Conservation (phyloP, 768 basidiomycete species). For the Pleurotus tuoliensis region DNA sequence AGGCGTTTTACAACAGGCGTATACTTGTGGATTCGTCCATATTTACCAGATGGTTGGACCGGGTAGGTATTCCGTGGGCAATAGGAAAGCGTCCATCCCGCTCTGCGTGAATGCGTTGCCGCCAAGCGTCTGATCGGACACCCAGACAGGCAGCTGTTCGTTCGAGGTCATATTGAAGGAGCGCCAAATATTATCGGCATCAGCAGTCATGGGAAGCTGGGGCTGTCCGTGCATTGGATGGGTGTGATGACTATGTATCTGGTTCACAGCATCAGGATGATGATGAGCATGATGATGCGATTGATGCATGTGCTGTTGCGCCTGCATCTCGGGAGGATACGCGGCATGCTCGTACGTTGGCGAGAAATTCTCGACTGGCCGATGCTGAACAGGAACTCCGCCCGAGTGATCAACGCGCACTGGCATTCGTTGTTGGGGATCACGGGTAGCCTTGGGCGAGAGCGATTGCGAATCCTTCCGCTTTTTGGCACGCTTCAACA, state of each 20-base stretch:
- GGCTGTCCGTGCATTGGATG: constrained; percentile 25
- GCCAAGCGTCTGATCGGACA: constrained; percentile 79
- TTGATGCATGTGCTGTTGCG: constrained; percentile 12
- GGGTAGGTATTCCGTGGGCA: constrained; percentile 70
- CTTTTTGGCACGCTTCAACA: constrained; percentile 76
- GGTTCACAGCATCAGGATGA: constrained; percentile 13
- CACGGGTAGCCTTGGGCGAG: constrained; percentile 58
- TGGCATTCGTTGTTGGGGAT: constrained; percentile 38
- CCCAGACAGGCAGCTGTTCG: constrained; percentile 82
- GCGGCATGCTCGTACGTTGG: constrained; percentile 50
- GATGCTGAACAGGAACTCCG: constrained; percentile 28
- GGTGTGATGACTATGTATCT: constrained; percentile 19
- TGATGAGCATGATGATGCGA: constrained; percentile 4
- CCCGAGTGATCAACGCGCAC: constrained; percentile 44
- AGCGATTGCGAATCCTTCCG: constrained; percentile 54
- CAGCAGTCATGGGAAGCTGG: constrained; percentile 19
- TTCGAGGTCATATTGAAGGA: constrained; percentile 68
- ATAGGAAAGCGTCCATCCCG: constrained; percentile 82
- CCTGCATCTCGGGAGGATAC: constrained; percentile 19
- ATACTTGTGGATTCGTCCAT: constrained; percentile 1
- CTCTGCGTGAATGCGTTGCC: constrained; percentile 73
- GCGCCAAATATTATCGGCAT: constrained; percentile 71
- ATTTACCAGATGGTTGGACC: constrained; percentile 73
- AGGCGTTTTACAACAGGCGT: constrained; percentile 1
- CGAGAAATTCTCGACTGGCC: constrained; percentile 48